These are phyloP conservation scores for Tetrapisispora namnaoensis DNA, from an alignment of 805 yeast genomes.

Conservation along the genomic window DNA sequence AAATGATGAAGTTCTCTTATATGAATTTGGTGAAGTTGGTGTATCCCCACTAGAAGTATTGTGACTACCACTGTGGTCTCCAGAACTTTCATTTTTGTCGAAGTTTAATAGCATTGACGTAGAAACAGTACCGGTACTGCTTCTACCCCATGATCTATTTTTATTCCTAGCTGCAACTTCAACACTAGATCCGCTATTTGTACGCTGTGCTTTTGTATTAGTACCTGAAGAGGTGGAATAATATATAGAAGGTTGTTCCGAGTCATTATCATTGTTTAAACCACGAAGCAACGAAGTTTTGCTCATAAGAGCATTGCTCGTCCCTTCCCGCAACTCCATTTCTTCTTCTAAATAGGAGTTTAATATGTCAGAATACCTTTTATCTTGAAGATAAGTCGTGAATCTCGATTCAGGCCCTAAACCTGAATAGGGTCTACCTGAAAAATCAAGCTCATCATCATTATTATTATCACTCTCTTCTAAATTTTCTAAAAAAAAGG, in stretches of 20 bases:
- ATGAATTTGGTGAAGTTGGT: background rate
- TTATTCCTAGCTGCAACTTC: background rate
- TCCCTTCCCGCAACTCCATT: background rate
- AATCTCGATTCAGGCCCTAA: background rate
- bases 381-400: background rate
- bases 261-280: background rate
- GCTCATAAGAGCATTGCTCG: background rate
- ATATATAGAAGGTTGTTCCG: background rate
- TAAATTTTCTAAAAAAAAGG: background rate
- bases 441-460: background rate
- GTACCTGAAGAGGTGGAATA: background rate
- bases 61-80: background rate
- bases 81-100: background rate
- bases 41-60: background rate
- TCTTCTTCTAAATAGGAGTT: background rate
- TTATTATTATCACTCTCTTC: background rate
- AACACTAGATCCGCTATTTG: background rate
- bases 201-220: background rate
- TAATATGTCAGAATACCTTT: slow-evolving; percentile 2
- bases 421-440: background rate
- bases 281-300: background rate
- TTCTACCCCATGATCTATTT: background rate
- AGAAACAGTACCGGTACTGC: slow-evolving; percentile 4
- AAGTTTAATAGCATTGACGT: slow-evolving; percentile 3
- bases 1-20: slow-evolving; percentile 4